phyloP scores from a whole-genome alignment of 495 filamentous ascomycete species.

The Penicillium parvum region DNA sequence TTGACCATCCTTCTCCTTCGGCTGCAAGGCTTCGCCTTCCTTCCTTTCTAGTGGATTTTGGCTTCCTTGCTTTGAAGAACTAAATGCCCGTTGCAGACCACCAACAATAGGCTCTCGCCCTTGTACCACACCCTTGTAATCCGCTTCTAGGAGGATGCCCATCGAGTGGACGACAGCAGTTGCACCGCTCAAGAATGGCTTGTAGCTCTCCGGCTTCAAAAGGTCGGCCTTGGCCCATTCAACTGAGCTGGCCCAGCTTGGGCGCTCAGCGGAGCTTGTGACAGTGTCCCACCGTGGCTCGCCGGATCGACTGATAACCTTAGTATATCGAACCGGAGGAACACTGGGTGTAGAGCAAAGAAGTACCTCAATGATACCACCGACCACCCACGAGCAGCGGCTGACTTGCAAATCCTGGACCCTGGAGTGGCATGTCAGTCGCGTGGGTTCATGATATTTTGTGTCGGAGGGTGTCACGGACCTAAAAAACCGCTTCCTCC shows the following conservation, averaged over 20 bases:
- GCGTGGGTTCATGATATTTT: background rate
- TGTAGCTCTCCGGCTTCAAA: conserved; percentile 74
- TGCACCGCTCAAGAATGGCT: conserved; percentile 62
- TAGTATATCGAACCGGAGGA: conserved; percentile 4
- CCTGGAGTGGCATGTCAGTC: conserved; percentile 40
- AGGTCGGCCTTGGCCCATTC: conserved; percentile 86
- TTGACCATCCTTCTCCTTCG: conserved; percentile 65
- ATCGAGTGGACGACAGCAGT: conserved; percentile 86
- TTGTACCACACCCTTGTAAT: conserved; percentile 89
- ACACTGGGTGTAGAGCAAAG: background rate
- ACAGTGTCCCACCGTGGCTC: conserved; percentile 77
- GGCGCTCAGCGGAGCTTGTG: conserved; percentile 66
- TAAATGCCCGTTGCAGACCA: conserved; percentile 74
- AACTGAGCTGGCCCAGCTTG: conserved; percentile 75
- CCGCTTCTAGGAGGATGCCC: conserved; percentile 95
- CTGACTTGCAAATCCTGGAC: conserved; percentile 86
- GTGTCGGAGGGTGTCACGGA: conserved; percentile 21
- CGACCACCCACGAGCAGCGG: conserved; percentile 74
- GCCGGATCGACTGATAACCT: conserved; percentile 68
- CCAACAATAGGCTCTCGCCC: conserved; percentile 72
- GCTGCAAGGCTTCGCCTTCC: conserved; percentile 54
- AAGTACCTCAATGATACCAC: conserved; percentile 81
- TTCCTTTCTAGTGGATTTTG: conserved; percentile 61
- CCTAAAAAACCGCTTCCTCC: conserved; percentile 94
- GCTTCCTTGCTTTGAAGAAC: conserved; percentile 56